Base-by-base conservation (phyloP, 805 yeast genomes). In the Nakazawaea ernobii region DNA sequence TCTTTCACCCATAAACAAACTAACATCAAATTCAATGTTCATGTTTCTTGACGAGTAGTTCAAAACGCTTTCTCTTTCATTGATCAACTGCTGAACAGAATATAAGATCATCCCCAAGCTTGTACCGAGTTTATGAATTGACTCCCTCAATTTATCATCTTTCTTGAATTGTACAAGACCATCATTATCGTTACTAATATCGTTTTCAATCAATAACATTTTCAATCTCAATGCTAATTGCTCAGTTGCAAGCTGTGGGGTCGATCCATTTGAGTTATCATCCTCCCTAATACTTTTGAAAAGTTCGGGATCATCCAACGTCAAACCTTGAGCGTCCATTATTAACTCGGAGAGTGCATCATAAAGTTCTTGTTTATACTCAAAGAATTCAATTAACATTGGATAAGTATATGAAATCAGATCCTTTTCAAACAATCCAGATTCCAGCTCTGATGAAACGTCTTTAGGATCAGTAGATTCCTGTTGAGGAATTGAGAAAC, bases 31-130 rank as follows among this genome's bases (percentile, higher is more conserved):
- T 56, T 83, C 86, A 51, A 82, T 81, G 54, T 84, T 84, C 89
- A 86, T 82, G 48, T 84, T 80, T 55, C 94, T 71, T 0, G 92
- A 82, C 13, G 88, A 84, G 58, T 84, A 84, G 55, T 82, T 86
- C 42, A 84, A 61, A 26, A 86, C 73, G 4, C 81, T 75, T 49
- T 84, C 89, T 48, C 89, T 71, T 57, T 85, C 90, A 37, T 82
- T 86, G 33, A 82, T 75, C 54, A 86, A 68, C 52, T 78, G 85
- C 38, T 74, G 73, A 7, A 82, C 75, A 11, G 80, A 56, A 0
- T 55, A 49, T 43, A 69, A 54, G 6, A 75, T 55, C n/a, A 65
- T 45, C 8, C 63, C 67, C 29, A 71, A 59, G 17, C 66, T 60
- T 14, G 64, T 62, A 6, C 61, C 53, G 1, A 73, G 66, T 11